Evolutionary conservation across 345 rosid genomes (phyloP).

Genomic region (Camelina laxa): DNA sequence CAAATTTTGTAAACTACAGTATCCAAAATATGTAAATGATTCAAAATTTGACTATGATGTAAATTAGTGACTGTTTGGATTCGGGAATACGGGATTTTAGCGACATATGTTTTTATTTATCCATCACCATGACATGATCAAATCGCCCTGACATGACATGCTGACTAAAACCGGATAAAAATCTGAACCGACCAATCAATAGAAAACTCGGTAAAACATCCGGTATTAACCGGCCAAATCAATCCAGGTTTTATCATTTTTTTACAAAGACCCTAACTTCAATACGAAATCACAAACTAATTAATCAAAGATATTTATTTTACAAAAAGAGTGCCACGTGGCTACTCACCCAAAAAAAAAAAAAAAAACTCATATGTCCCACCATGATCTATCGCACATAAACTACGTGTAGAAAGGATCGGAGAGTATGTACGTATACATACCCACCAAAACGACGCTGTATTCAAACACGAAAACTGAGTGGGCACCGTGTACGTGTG

Average conservation of each 20-base stretch:
- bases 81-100: too few species aligned
- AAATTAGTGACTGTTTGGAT: not conserved
- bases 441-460: constrained; percentile 32
- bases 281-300: too few species aligned
- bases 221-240: too few species aligned
- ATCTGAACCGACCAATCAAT: not conserved
- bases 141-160: not conserved
- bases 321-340: constrained; percentile 28
- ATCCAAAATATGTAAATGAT: not conserved
- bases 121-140: not conserved
- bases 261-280: too few species aligned
- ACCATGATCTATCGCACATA: constrained; percentile 25
- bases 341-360: not conserved
- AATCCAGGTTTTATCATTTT: too few species aligned
- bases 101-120: too few species aligned
- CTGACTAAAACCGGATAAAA: not conserved
- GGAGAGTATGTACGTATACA: not conserved
- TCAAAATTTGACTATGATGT: not conserved
- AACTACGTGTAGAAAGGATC: constrained; percentile 18
- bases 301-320: not conserved
- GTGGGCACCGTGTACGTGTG: constrained; percentile 48
- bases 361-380: constrained; percentile 4
- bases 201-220: not conserved
- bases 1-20: not conserved
- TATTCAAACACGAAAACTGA: constrained; percentile 35